Evolutionary conservation across 169 alveolate species (phyloP), one percentile per base, ranked within the genome.

Genomic region (Eimeria acervulina): DNA sequence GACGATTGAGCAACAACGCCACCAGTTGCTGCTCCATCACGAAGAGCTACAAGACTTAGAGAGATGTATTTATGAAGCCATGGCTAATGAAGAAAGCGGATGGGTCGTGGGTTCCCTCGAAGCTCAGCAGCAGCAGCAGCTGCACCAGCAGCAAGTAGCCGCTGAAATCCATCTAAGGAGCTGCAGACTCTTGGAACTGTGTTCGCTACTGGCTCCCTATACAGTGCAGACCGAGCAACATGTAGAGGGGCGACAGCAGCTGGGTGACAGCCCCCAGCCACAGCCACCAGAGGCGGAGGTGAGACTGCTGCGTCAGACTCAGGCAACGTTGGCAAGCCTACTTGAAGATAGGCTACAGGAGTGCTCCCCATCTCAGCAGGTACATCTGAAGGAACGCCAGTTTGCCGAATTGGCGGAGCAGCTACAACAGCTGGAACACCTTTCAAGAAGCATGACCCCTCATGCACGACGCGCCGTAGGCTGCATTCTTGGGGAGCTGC

Each of bases 391-490:
- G n/a, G 31, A 84, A 36, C 31, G 51, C 36, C 90, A 13, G 78
- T 19, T 12, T 19, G 10, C 42, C 13, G 44, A 80, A 23, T 68
- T 84, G 59, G 33, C 92, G 31, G 52, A 21, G 6, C 40, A 31
- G 92, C 76, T 84, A 26, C 92, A 31, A 51, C 92, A 84, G 76
- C 76, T 84, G 19, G 76, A 84, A 55, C 92, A 51, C 78, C 72
- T 52, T 36, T 28, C 61, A 55, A 0, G 36, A 55, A 0, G 36
- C 52, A 42, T 84, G 40, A 63, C 92, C 33, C 59, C 72, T 13
- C 51, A 52, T 55, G 52, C 74, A 10, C 70, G 91, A 33, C 74
- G 91, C 2, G 44, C 91, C 12, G 59, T 55, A 26, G 76, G 59
- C 51, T 52, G 70, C 52, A 47, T 83, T 19, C 76, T 83, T 12